Conservation (phyloP, 2,329 filamentous ascomycete genomes). For the Botryosphaeria dothidea region DNA sequence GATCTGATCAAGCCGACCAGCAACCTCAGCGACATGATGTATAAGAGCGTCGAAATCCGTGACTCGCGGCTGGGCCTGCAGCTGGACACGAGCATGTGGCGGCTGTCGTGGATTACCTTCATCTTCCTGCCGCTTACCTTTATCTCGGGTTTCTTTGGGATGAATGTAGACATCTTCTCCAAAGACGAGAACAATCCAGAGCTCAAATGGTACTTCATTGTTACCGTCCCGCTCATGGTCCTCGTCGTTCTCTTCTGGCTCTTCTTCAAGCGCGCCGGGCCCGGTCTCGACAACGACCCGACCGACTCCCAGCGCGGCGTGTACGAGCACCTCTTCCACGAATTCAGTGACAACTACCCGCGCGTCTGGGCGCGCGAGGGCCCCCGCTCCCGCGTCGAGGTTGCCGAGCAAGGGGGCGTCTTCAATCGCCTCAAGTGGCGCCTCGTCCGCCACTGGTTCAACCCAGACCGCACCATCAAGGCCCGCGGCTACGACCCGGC, state of each 20-base stretch:
- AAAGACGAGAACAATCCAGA: conserved; percentile 35
- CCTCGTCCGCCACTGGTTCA: conserved; percentile 49
- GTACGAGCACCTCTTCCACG: conserved; percentile 53
- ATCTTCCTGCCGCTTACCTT: conserved; percentile 67
- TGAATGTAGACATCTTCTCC: conserved; percentile 52
- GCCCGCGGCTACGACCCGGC: conserved; percentile 33
- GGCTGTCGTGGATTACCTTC: conserved; percentile 69
- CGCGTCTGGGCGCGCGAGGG: conserved; percentile 51
- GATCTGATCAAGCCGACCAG: conserved; percentile 54
- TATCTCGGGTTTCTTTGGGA: conserved; percentile 51
- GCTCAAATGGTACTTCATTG: conserved; percentile 54
- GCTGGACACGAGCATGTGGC: conserved; percentile 52
- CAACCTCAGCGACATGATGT: conserved; percentile 52
- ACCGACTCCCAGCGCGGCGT: conserved; percentile 51
- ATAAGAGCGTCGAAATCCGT: conserved; percentile 55
- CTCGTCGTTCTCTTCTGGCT: conserved; percentile 51
- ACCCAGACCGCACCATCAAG: conserved; percentile 41
- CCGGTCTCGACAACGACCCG: conserved; percentile 27
- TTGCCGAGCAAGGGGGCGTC: conserved; percentile 42
- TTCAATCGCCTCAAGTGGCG: conserved; percentile 49
- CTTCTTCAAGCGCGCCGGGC: conserved; percentile 43
- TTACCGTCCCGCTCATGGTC: conserved; percentile 47
- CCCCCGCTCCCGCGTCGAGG: conserved; percentile 41
- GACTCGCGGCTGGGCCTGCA: conserved; percentile 53
- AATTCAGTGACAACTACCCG: conserved; percentile 48